These are phyloP conservation scores for Arachis hypogaea DNA, from an alignment of 306 rosid species.

Conservation along the genomic window DNA sequence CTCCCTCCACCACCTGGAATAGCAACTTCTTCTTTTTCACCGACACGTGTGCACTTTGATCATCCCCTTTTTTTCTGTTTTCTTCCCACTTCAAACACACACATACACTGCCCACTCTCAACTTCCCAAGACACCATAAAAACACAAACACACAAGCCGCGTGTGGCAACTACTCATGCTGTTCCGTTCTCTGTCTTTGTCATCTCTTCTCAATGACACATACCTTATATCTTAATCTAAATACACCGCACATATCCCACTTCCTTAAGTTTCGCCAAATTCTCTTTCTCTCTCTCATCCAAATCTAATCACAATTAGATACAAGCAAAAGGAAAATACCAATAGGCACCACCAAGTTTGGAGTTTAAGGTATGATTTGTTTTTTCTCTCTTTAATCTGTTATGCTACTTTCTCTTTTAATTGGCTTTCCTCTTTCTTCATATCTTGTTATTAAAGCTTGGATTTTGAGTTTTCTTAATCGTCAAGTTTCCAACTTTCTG, in stretches of 20 bases:
- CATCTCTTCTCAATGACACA: neutral
- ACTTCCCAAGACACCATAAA: neutral
- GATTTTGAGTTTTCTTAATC: constrained; percentile 28
- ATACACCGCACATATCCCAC: no score
- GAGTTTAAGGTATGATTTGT: constrained; percentile 25
- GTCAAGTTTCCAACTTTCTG: constrained; percentile 31
- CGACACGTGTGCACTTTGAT: constrained; percentile 26
- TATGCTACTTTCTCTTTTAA: neutral
- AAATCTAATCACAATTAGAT: neutral
- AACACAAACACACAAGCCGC: neutral
- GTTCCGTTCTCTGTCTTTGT: constrained; percentile 18
- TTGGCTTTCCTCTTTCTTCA: neutral
- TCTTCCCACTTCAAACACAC: neutral
- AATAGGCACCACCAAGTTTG: constrained; percentile 3
- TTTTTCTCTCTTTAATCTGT: neutral
- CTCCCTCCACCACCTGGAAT: neutral
- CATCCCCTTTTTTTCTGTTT: no score
- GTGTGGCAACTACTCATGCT: constrained; percentile 17
- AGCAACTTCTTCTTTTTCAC: constrained; percentile 3
- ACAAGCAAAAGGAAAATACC: neutral
- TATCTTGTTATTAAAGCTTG: neutral
- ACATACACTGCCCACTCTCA: neutral
- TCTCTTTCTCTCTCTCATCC: neutral
- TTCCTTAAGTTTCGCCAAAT: neutral
- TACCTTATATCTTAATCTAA: neutral